Base-by-base conservation (phyloP, 768 basidiomycete species). In the Tricholoma sp. region DNA sequence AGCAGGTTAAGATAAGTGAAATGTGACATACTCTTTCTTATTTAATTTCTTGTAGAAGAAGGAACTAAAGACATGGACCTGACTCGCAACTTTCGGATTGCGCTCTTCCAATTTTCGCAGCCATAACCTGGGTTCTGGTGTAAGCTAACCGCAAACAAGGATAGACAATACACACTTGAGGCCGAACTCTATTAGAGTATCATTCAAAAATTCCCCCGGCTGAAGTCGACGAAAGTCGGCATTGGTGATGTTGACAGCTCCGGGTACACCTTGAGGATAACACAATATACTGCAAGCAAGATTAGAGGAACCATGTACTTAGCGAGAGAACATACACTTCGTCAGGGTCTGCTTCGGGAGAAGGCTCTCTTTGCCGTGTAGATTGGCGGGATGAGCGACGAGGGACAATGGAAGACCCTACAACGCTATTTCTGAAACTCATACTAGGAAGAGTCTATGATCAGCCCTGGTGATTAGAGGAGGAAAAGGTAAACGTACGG, bases 41-140 rank as follows among this genome's bases (percentile, higher is more conserved):
- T 86, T 87, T 24, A 99, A 73, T 71, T 97, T 96, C 76, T 95
- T 92, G 77, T 95, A 98, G 72, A 99, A 98, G 74, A 98, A 99
- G 0, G 95, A 95, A 69, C 88, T 98, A 76, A 98, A 98, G 4
- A 98, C 81, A 65, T 98, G 88, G 1, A 95, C 78, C 62, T 90
- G 80, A 2, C 85, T 80, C 1, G 84, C 89, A 4, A 91, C 72
- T 14, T 77, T 78, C 2, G 87, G 85, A 59, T 87, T 67, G 34
- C 65, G 72, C 35, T 69, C 72, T 59, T 83, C 80, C 22, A 91
- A 70, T 6, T 81, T 77, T 51, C 74, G 79, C 9, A 87, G 76
- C 87, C 90, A 91, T 12, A 85, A 74, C 68, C 94, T 95, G 55
- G 59, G 46, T 59, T 45, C 61, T 19, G 51, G 45, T 21, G 14